Conservation (phyloP, 192 early-diverging fungal genomes). For the Mortierella alpina region DNA sequence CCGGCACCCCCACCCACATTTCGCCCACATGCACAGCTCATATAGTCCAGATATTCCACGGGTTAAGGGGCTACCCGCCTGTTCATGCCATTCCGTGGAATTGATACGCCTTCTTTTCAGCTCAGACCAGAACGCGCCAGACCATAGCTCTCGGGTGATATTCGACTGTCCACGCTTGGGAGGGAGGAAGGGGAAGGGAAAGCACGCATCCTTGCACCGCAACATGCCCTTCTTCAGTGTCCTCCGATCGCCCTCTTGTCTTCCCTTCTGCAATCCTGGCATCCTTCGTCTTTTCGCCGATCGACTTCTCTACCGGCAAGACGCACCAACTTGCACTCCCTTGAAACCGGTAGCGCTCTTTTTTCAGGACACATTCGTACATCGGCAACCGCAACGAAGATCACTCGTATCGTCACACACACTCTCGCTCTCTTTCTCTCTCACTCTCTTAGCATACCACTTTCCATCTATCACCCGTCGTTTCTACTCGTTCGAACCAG, state of each 20-base stretch:
- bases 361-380: not conserved
- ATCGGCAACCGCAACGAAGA: too few relatives aligned
- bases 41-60: not conserved
- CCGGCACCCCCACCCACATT: too few relatives aligned
- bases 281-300: too few relatives aligned
- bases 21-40: too few relatives aligned
- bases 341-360: not conserved
- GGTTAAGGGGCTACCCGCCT: not conserved
- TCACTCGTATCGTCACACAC: too few relatives aligned
- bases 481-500: too few relatives aligned
- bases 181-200: too few relatives aligned
- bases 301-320: not conserved
- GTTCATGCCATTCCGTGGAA: not conserved
- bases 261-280: not conserved
- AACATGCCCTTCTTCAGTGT: not conserved
- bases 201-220: not conserved
- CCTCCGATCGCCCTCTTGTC: not conserved
- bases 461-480: too few relatives aligned
- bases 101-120: conserved; percentile 2
- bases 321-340: not conserved
- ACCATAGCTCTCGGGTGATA: not conserved
- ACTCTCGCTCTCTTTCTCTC: too few relatives aligned
- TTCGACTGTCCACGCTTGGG: conserved; percentile 9
- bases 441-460: too few relatives aligned
- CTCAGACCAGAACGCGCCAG: conserved; percentile 29